These are phyloP conservation scores for Lachancea thermotolerans DNA, from an alignment of 805 yeast species.

Conservation along the genomic window DNA sequence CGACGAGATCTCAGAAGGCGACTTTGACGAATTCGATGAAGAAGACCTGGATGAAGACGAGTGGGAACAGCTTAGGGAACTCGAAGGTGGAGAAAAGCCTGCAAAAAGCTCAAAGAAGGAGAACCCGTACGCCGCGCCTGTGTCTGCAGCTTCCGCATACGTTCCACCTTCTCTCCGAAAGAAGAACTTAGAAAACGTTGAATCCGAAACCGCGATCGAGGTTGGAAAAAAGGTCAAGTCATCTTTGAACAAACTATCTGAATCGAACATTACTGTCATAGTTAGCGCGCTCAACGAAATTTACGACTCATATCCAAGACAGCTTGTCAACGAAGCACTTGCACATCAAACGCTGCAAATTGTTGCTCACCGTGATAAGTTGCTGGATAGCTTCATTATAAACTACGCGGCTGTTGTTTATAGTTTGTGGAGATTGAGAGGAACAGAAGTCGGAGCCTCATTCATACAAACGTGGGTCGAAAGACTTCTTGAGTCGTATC, in stretches of 20 bases:
- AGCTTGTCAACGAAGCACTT: constrained; percentile 65
- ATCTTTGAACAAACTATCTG: constrained; percentile 81
- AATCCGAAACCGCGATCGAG: constrained; percentile 41
- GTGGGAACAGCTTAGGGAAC: constrained; percentile 26
- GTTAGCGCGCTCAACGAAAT: constrained; percentile 60
- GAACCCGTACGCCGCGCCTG: constrained; percentile 71
- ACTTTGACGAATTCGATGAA: constrained; percentile 39
- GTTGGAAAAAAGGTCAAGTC: constrained; percentile 69
- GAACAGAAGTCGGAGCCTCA: constrained; percentile 84
- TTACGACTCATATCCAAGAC: constrained; percentile 65
- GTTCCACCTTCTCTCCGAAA: constrained; percentile 84
- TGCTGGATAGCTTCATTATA: constrained; percentile 72
- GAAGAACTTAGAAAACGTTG: constrained; percentile 35
- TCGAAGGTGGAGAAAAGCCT: constrained; percentile 27
- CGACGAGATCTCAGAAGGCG: constrained; percentile 38
- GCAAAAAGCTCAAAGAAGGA: constrained; percentile 36
- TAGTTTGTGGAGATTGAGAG: constrained; percentile 70
- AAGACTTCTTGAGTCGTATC: constrained; percentile 43
- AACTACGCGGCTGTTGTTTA: constrained; percentile 72
- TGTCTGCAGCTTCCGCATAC: constrained; percentile 40
- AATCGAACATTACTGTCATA: constrained; percentile 68
- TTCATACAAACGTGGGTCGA: constrained; percentile 79
- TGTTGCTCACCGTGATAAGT: constrained; percentile 53
- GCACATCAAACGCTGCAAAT: constrained; percentile 59
- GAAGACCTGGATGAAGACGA: constrained; percentile 34